Percentiles rank a stretch among this genome's conserved stretches.
Evolutionary conservation across 495 filamentous ascomycete genomes (phyloP).

Genomic region (Saxophila tyrrhenica): DNA sequence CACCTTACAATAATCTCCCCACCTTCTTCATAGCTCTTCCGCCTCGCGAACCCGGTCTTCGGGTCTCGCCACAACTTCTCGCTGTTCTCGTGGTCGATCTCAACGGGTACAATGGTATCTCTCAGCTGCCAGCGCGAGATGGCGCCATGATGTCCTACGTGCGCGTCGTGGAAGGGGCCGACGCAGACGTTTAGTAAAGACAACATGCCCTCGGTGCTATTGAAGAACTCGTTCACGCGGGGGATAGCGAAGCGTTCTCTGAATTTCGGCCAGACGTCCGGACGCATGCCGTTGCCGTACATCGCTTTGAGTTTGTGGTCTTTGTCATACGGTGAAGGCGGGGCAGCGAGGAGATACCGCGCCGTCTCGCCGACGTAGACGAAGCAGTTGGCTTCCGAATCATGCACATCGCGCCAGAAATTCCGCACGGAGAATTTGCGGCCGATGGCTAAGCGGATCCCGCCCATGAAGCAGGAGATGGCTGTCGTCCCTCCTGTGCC

Average conservation of each 20-base stretch:
- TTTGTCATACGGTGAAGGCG: slow-evolving; percentile 50
- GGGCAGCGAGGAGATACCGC: slow-evolving; percentile 62
- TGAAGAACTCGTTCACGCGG: slow-evolving; percentile 30
- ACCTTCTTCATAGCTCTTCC: slow-evolving; percentile 51
- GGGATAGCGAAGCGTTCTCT: slow-evolving; percentile 27
- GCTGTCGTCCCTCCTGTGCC: slow-evolving; percentile 45
- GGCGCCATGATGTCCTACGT: slow-evolving; percentile 64
- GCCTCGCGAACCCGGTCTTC: slow-evolving; percentile 17
- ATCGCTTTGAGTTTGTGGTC: slow-evolving; percentile 56
- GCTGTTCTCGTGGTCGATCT: slow-evolving; percentile 26
- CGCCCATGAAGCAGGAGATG: slow-evolving; percentile 63
- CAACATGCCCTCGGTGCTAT: slow-evolving; percentile 38
- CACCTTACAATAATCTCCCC: slow-evolving; percentile 54
- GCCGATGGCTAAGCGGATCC: slow-evolving; percentile 54
- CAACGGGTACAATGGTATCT: slow-evolving; percentile 38
- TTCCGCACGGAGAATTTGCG: slow-evolving; percentile 56
- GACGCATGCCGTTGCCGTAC: slow-evolving; percentile 36
- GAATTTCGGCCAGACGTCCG: slow-evolving; percentile 31
- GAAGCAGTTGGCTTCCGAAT: slow-evolving; percentile 56
- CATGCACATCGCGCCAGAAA: slow-evolving; percentile 67
- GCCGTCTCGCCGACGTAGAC: slow-evolving; percentile 74
- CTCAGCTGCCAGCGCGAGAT: slow-evolving; percentile 42
- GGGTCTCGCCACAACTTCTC: slow-evolving; percentile 25
- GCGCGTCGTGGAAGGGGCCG: slow-evolving; percentile 39
- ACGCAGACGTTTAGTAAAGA: slow-evolving; percentile 31